phyloP scores from a whole-genome alignment of 148 eudicot genomes.

The Heliamphora exappendiculata region DNA sequence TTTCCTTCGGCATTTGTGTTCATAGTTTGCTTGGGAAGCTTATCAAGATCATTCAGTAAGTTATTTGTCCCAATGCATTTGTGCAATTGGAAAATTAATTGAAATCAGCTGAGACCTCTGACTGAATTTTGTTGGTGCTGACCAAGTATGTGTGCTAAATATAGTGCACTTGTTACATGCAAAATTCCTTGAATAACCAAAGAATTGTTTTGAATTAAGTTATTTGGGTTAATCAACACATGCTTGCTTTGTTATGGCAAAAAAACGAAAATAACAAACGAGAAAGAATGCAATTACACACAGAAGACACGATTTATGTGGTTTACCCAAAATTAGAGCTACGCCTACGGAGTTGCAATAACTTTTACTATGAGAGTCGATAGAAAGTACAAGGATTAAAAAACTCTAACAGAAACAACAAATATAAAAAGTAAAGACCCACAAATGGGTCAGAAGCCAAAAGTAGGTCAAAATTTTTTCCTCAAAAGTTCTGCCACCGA shows the following conservation, averaged over 20 bases:
- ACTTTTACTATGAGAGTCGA: no score
- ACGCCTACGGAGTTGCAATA: no score
- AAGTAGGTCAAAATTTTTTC: no score
- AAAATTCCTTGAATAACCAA: background rate
- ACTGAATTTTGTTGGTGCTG: background rate
- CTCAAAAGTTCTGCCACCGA: no score
- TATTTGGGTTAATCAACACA: background rate
- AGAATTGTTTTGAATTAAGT: background rate
- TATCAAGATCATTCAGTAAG: constrained; percentile 98
- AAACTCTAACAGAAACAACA: no score
- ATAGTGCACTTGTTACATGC: background rate
- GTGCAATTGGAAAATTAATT: constrained; percentile 2
- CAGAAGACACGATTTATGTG: no score
- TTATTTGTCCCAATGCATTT: constrained; percentile 8
- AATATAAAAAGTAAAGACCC: no score
- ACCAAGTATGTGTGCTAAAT: background rate
- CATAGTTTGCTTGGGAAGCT: constrained; percentile 92
- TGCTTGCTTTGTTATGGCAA: background rate
- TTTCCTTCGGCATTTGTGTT: constrained; percentile 92
- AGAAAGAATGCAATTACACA: no score
- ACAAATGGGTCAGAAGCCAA: no score
- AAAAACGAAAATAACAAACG: no score
- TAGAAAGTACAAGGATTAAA: no score
- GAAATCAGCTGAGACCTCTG: background rate
- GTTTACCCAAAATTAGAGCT: no score